Conservation (phyloP, 2,329 filamentous ascomycete species). For the Colletotrichum paranaense region DNA sequence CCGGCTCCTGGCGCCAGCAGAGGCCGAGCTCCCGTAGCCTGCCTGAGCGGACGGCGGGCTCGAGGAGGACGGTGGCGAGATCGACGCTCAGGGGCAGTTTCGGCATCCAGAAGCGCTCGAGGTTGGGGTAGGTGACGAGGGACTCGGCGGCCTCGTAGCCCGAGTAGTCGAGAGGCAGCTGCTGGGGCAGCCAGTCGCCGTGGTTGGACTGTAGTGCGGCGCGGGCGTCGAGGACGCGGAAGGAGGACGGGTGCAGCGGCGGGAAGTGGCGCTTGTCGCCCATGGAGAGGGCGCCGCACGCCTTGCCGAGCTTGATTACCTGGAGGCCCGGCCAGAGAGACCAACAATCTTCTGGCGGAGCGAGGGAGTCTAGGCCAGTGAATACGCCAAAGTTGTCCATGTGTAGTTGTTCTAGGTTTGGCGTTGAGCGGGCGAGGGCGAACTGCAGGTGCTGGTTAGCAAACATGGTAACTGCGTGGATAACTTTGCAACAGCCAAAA, state of each 20-base stretch:
- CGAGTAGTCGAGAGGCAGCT: slow-evolving; percentile 36
- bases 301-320: slow-evolving; percentile 41
- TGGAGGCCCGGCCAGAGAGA: slow-evolving; percentile 45
- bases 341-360: slow-evolving; percentile 31
- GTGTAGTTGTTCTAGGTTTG: slow-evolving; percentile 30
- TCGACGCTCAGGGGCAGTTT: slow-evolving; percentile 30
- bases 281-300: slow-evolving; percentile 34
- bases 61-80: slow-evolving; percentile 37
- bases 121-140: slow-evolving; percentile 31
- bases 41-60: slow-evolving; percentile 40
- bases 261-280: slow-evolving; percentile 34
- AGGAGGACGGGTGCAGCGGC: slow-evolving; percentile 36
- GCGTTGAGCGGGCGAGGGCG: slow-evolving; percentile 27
- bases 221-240: slow-evolving; percentile 41
- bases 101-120: slow-evolving; percentile 36
- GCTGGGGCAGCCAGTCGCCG: slow-evolving; percentile 41
- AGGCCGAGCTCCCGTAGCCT: slow-evolving; percentile 46
- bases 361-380: slow-evolving; percentile 28
- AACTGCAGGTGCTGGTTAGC: slow-evolving; percentile 7
- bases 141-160: slow-evolving; percentile 16
- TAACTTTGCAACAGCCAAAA: too few relatives aligned
- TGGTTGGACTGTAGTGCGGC: slow-evolving; percentile 45
- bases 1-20: slow-evolving; percentile 36
- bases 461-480: neutral
- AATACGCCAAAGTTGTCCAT: slow-evolving; percentile 32